Conservation (phyloP, 805 yeast species). For the Blastobotrys attinorum region DNA sequence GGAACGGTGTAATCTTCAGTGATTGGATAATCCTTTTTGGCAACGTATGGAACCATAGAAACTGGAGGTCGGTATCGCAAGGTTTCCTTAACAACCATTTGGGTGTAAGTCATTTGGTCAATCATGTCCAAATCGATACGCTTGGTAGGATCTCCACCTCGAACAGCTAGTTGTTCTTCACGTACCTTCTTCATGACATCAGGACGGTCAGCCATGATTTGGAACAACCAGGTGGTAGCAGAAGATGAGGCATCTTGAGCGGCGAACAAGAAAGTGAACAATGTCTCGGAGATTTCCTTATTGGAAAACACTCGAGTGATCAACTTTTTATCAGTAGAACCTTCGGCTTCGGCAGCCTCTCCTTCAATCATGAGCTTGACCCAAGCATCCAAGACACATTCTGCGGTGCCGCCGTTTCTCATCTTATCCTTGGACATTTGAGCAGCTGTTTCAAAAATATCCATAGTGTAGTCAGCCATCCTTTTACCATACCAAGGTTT, state of each 20-base stretch:
- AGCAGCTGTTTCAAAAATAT: constrained; percentile 82
- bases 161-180: constrained; percentile 80
- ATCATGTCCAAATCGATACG: constrained; percentile 65
- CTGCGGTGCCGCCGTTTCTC: constrained; percentile 66
- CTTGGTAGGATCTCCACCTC: constrained; percentile 63
- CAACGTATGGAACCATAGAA: constrained; percentile 95
- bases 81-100: constrained; percentile 84
- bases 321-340: constrained; percentile 40
- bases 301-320: constrained; percentile 76
- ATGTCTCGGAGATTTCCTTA: constrained; percentile 90
- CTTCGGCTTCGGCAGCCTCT: constrained; percentile 29
- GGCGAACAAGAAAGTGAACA: constrained; percentile 94
- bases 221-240: constrained; percentile 97
- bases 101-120: constrained; percentile 80
- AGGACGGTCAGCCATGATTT: constrained; percentile 90
- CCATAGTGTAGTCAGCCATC: constrained; percentile 92
- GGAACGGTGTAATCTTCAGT: constrained; percentile 83
- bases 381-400: constrained; percentile 96
- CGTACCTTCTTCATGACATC: constrained; percentile 81
- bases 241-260: constrained; percentile 98
- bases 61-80: constrained; percentile 97
- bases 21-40: constrained; percentile 77
- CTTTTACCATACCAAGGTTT: constrained; percentile 97
- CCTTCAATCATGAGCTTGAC: constrained; percentile 64
- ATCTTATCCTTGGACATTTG: constrained; percentile 77